Evolutionary conservation across 768 basidiomycete species (phyloP), one percentile per base, ranked within the genome.

Genomic region (Tricholoma bakamatsutake): DNA sequence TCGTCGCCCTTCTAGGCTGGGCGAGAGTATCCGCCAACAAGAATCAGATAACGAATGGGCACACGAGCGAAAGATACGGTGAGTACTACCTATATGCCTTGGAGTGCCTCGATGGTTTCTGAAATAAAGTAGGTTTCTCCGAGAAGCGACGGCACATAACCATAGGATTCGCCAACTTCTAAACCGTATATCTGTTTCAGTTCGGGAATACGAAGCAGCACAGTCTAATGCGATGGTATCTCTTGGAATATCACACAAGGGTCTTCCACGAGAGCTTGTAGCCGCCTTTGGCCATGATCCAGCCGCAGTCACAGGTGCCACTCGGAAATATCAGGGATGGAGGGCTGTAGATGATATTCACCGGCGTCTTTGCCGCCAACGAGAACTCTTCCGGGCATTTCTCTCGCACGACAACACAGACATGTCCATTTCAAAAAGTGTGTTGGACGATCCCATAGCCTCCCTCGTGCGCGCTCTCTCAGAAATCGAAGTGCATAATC

Each of bases 261-360:
- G 72, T 37, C 72, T 91, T 39, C 84, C 89, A 6, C 73, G 74
- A 59, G 86, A 89, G 18, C 74, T 91, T 6, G 68, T 89, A 35
- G 88, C 90, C 49, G 85, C 88, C 2, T 83, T 90, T 62, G 80
- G 78, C 35, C 87, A 88, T 57, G 89, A 92, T 65, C 89, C 89
- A 48, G 81, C 87, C 2, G 82, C 84, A n/a, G 83, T 90, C 17
- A 87, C 82, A 2, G 79, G 85, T 15, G 70, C 78, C 5, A 88
- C 88, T 0, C 79, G 84, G 47, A 75, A 79, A 42, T 74, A 78
- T 28, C 73, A 71, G 50, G 81, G 88, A 9, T 91, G 85, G 84
- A 75, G 78, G 57, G 87, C 85, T 1, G 86, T 90, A 13, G 89
- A 92, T 56, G 87, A 92, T 56, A 87, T 90, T 53, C 76, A 88